Evolutionary conservation across 257 asterid species (phyloP).

Genomic region (Cinchona pubescens): DNA sequence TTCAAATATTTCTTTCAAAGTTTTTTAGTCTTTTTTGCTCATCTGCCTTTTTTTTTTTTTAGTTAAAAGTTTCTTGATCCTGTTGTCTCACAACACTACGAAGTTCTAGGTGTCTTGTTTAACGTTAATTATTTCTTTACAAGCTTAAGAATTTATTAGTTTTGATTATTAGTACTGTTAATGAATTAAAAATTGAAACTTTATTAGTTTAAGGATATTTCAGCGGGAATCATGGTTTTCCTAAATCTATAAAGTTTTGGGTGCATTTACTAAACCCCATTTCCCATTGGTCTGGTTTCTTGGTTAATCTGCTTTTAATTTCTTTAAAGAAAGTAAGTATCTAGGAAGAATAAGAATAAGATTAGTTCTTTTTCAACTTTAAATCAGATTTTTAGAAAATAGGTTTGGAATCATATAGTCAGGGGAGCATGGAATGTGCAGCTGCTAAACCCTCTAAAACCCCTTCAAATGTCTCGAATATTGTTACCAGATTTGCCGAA

Average conservation of each 20-base stretch:
- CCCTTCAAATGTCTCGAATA: slow-evolving; percentile 48
- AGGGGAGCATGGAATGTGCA: slow-evolving; percentile 43
- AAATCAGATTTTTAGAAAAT: slow-evolving; percentile 36
- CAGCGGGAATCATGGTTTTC: slow-evolving; percentile 43
- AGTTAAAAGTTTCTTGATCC: background rate
- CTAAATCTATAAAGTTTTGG: slow-evolving; percentile 18
- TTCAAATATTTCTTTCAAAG: background rate
- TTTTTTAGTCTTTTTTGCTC: background rate
- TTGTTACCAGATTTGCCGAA: slow-evolving; percentile 47
- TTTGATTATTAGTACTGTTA: background rate
- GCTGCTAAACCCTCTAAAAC: slow-evolving; percentile 53
- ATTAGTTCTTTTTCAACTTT: slow-evolving; percentile 9
- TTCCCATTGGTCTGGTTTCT: slow-evolving; percentile 20
- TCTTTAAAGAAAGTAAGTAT: slow-evolving; percentile 17
- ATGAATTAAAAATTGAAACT: slow-evolving; percentile 2
- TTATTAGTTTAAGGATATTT: slow-evolving; percentile 8
- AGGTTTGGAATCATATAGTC: slow-evolving; percentile 39
- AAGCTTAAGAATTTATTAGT: too few relatives aligned
- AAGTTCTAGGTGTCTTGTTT: slow-evolving; percentile 5
- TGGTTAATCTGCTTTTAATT: slow-evolving; percentile 16
- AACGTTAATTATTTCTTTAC: too few relatives aligned
- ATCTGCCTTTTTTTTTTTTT: background rate
- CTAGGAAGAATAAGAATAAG: background rate
- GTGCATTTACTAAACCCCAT: too few relatives aligned
- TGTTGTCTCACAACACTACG: background rate